Evolutionary conservation across 768 basidiomycete species (phyloP), one percentile per base, ranked within the genome.

Genomic region (Pholiota microspora): DNA sequence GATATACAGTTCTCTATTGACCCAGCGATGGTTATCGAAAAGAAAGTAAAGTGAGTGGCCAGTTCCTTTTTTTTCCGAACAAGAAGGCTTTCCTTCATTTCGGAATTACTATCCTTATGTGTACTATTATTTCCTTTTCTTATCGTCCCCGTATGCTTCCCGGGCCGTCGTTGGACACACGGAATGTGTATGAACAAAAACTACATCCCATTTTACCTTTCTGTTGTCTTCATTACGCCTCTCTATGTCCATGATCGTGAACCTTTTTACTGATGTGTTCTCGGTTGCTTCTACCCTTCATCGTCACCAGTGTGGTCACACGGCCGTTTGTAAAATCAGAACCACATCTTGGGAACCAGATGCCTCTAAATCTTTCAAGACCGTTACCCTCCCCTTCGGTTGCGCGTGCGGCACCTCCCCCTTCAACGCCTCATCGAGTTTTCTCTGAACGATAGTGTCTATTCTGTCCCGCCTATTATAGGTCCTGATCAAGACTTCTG

Each of bases 261-360:
- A 52, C 16, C 23, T 45, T 40, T 49, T 40, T 38, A 25, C 54
- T 56, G 57, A 54, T 45, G 29, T 35, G 38, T 42, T n/a, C 45
- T 51, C 51, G 32, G 45, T 56, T 51, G 51, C 21, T 55, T 58
- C 31, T 2, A 10, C 45, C n/a, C 28, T 45, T 34, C 47, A 53
- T 49, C 45, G 49, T 51, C 32, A 35, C 29, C 46, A 59, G 58
- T 49, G 58, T 63, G 34, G 59, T 63, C 59, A 60, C 62, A 51
- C 78, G 80, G 53, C 83, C 83, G 21, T 77, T 81, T 62, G 79
- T 84, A 53, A 81, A 78, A 64, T 81, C 79, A 35, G 73, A 76
- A 58, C 73, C 77, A n/a, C 67, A 73, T 48, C 64, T 76, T 51
- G 81, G 83, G 47, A 83, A 82, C 69, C 83, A 80, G 68, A 82